These are phyloP conservation scores for Choiromyces venosus DNA, from an alignment of 495 filamentous ascomycete species.

Conservation along the genomic window DNA sequence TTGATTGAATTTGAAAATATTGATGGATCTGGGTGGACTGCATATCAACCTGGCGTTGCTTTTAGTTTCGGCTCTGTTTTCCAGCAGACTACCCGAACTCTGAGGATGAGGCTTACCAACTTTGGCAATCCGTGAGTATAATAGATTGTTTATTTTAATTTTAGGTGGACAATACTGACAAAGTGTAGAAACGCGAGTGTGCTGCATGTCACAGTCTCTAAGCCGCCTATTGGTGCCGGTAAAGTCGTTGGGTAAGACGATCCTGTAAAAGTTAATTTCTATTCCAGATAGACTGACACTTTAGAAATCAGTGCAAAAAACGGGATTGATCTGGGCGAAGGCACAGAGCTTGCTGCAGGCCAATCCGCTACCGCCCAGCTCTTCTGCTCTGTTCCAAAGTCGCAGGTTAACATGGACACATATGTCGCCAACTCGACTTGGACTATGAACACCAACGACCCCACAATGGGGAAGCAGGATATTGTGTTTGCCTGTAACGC, in stretches of 20 bases:
- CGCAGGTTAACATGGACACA: constrained; percentile 47
- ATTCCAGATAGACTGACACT: background rate
- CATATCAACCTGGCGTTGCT: constrained; percentile 41
- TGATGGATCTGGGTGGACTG: constrained; percentile 48
- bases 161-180: constrained; percentile 3
- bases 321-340: constrained; percentile 50
- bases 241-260: constrained; percentile 40
- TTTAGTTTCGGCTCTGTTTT: constrained; percentile 50
- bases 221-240: constrained; percentile 47
- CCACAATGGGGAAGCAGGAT: constrained; percentile 45
- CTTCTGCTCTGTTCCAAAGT: constrained; percentile 48
- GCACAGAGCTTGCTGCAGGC: constrained; percentile 46
- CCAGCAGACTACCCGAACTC: constrained; percentile 42
- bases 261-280: too few species aligned
- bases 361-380: constrained; percentile 46
- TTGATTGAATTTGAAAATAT: constrained; percentile 48
- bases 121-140: constrained; percentile 30
- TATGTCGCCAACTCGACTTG: constrained; percentile 45
- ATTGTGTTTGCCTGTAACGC: constrained; percentile 45
- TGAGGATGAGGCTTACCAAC: constrained; percentile 49
- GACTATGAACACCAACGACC: constrained; percentile 49
- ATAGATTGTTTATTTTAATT: background rate
- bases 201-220: constrained; percentile 50
- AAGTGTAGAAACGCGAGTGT: constrained; percentile 15
- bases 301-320: constrained; percentile 39